Evolutionary conservation across 495 filamentous ascomycete genomes (phyloP).

Genomic region (Lindgomyces ingoldianus): DNA sequence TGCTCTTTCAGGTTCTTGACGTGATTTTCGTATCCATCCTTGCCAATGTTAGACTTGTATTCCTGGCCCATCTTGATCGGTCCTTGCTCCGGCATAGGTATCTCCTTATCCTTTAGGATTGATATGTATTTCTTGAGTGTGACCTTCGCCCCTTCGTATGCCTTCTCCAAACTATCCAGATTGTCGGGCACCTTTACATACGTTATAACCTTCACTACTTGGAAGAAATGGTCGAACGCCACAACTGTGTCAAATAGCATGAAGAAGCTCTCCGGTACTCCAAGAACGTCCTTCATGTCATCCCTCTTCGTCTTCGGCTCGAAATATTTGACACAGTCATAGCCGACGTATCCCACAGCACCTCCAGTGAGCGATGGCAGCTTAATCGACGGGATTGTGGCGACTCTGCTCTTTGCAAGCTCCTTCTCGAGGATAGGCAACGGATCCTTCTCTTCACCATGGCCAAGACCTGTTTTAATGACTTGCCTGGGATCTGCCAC

Average conservation of each 20-base stretch:
- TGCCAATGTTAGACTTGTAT: slow-evolving; percentile 93
- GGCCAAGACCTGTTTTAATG: slow-evolving; percentile 80
- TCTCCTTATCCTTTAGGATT: slow-evolving; percentile 68
- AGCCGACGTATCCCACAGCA: slow-evolving; percentile 93
- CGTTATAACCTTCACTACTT: slow-evolving; percentile 87
- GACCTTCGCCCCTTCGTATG: slow-evolving; percentile 65
- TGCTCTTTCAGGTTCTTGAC: slow-evolving; percentile 80
- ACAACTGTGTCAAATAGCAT: slow-evolving; percentile 97
- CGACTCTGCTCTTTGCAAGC: slow-evolving; percentile 72
- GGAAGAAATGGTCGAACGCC: slow-evolving; percentile 93
- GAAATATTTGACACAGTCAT: slow-evolving; percentile 96
- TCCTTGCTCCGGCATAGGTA: slow-evolving; percentile 73
- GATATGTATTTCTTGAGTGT: slow-evolving; percentile 66
- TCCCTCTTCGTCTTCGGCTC: slow-evolving; percentile 85
- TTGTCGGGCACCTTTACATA: slow-evolving; percentile 71
- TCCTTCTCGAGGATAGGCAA: slow-evolving; percentile 77
- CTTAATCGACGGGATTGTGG: slow-evolving; percentile 73
- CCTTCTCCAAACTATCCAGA: slow-evolving; percentile 54
- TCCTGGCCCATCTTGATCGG: slow-evolving; percentile 71
- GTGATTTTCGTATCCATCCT: slow-evolving; percentile 80
- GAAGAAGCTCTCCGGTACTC: slow-evolving; percentile 90
- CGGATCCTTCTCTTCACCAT: slow-evolving; percentile 81
- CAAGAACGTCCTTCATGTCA: slow-evolving; percentile 78
- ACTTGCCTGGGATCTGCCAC: slow-evolving; percentile 73
- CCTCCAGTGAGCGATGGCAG: slow-evolving; percentile 87